Evolutionary conservation across 805 yeast species (phyloP).

Genomic region (Blastobotrys parvus): DNA sequence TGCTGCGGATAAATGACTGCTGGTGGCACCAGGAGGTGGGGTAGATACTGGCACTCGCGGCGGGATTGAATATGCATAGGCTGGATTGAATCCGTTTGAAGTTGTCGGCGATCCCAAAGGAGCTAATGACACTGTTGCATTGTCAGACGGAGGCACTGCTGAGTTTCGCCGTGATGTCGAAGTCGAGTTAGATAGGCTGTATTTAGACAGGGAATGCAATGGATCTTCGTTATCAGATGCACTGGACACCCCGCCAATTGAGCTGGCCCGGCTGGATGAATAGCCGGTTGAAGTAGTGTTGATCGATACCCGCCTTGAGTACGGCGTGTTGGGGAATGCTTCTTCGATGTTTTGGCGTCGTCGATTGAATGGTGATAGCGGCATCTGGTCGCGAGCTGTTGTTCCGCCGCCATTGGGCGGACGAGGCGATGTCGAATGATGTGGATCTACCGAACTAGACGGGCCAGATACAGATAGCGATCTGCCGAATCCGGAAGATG

Average conservation of each 20-base stretch:
- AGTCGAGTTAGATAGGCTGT: constrained; percentile 17
- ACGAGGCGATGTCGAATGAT: neutral
- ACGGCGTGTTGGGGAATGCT: constrained; percentile 6
- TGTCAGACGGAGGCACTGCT: constrained; percentile 8
- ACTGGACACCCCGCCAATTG: constrained; percentile 20
- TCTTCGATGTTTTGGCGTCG: constrained; percentile 2
- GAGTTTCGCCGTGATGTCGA: constrained; percentile 18
- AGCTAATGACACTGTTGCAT: constrained; percentile 2
- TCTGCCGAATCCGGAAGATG: constrained; percentile 18
- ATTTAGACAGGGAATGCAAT: constrained; percentile 19
- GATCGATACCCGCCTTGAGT: constrained; percentile 14
- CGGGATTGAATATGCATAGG: neutral
- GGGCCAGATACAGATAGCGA: constrained; percentile 5
- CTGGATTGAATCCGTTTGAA: neutral
- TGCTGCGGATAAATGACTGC: neutral
- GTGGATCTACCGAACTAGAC: neutral
- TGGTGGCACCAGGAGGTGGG: constrained; percentile 1
- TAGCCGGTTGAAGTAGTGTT: constrained; percentile 12
- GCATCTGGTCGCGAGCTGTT: neutral
- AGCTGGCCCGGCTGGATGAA: constrained; percentile 16
- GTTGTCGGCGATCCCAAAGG: neutral
- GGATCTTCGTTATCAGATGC: constrained; percentile 24
- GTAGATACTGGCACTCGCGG: neutral
- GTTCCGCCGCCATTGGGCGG: neutral
- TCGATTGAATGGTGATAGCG: neutral